phyloP scores from a whole-genome alignment of 2,329 filamentous ascomycete species.

The Neofusicoccum ribis region DNA sequence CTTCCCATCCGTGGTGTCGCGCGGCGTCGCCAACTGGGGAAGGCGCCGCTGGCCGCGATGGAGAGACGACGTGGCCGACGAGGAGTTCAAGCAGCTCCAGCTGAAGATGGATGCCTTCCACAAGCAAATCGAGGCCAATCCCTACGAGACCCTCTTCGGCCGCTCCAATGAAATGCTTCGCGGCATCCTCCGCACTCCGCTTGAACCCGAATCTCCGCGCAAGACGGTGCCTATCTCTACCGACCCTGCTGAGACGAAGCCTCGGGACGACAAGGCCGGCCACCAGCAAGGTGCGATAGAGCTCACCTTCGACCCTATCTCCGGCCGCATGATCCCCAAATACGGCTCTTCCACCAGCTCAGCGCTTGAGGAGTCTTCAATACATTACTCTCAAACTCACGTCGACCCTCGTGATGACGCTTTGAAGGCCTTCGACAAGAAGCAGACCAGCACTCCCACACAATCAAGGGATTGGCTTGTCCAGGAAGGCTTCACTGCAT shows the following conservation, averaged over 20 bases:
- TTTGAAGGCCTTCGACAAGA: constrained; percentile 5
- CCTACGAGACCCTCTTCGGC: constrained; percentile 47
- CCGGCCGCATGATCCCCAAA: constrained; percentile 36
- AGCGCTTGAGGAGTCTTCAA: constrained; percentile 19
- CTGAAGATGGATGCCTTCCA: constrained; percentile 11
- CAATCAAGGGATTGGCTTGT: neutral
- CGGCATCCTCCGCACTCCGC: constrained; percentile 33
- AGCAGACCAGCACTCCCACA: neutral
- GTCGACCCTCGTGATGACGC: constrained; percentile 13
- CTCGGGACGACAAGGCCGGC: neutral
- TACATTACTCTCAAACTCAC: constrained; percentile 8
- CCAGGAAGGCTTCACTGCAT: neutral
- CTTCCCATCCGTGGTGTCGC: neutral
- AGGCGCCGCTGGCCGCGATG: constrained; percentile 17
- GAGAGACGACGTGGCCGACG: constrained; percentile 1
- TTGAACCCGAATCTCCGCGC: constrained; percentile 26
- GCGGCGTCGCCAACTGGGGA: constrained; percentile 12
- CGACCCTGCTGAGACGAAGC: neutral
- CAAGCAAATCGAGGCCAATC: constrained; percentile 38
- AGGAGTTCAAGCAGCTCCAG: constrained; percentile 14
- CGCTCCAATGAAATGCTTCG: constrained; percentile 37
- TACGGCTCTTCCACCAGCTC: neutral
- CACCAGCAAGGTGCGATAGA: neutral
- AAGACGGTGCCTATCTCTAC: constrained; percentile 24
- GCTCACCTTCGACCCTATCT: constrained; percentile 39